Evolutionary conservation across 148 eudicot species (phyloP).

Genomic region (Heliamphora exappendiculata): DNA sequence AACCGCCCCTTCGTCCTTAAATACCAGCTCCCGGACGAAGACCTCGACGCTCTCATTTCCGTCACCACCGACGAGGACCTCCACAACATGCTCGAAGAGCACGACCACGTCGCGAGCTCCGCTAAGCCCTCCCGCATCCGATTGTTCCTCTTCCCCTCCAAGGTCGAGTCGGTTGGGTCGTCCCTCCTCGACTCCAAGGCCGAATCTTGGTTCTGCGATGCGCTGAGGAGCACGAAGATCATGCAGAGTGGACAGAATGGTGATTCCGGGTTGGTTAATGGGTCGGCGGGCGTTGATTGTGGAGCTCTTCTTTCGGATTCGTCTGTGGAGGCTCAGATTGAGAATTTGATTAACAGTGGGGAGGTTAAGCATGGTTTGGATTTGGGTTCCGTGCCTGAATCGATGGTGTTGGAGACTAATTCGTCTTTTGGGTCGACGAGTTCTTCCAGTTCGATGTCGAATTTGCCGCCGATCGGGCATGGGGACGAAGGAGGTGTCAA

Average conservation of each 20-base stretch:
- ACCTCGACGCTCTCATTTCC: constrained; percentile 74
- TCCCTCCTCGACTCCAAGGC: constrained; percentile 37
- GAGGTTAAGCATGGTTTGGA: constrained; percentile 17
- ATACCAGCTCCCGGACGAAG: constrained; percentile 80
- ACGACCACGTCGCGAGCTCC: constrained; percentile 36
- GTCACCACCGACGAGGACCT: constrained; percentile 73
- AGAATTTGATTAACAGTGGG: constrained; percentile 23
- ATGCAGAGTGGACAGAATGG: constrained; percentile 29
- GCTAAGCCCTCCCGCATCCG: constrained; percentile 45
- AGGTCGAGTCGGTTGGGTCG: constrained; percentile 26
- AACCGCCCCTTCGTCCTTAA: constrained; percentile 43
- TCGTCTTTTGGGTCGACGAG: constrained; percentile 68
- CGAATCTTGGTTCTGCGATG: constrained; percentile 63
- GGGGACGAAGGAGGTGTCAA: constrained; percentile 36
- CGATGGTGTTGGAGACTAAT: constrained; percentile 54
- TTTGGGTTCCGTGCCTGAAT: constrained; percentile 31
- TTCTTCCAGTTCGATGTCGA: constrained; percentile 54
- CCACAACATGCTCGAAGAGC: constrained; percentile 74
- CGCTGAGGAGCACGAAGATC: constrained; percentile 43
- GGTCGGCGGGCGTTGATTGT: constrained; percentile 19
- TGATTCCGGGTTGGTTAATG: constrained; percentile 24
- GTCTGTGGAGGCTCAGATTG: constrained; percentile 18
- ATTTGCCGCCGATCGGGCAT: constrained; percentile 43
- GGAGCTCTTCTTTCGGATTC: constrained; percentile 11
- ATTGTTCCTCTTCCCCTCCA: constrained; percentile 55